phyloP scores from a whole-genome alignment of 202 grass and related monocot genomes.

The Schoenoplectus triqueter region DNA sequence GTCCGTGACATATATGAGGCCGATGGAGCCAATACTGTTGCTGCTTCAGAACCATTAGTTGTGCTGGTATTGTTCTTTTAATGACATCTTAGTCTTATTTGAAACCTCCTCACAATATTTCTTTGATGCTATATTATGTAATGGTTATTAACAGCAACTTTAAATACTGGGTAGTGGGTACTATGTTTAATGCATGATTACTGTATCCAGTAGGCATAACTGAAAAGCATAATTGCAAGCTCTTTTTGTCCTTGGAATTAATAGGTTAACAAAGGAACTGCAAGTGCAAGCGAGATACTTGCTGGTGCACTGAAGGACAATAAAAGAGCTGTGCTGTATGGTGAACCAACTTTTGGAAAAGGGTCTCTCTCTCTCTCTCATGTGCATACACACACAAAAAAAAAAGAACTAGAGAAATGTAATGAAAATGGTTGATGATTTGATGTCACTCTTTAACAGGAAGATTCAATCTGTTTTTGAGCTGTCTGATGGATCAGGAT shows the following conservation, averaged over 20 bases:
- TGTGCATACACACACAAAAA: neutral
- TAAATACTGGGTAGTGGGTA: neutral
- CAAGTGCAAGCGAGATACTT: constrained; percentile 98
- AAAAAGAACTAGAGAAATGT: neutral
- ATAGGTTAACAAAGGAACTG: constrained; percentile 97
- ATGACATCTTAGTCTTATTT: constrained; percentile 5
- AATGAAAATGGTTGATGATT: neutral
- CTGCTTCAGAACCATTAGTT: constrained; percentile 85
- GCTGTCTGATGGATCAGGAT: constrained; percentile 87
- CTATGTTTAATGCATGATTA: neutral
- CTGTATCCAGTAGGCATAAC: neutral
- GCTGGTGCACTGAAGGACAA: constrained; percentile 95
- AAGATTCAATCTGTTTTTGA: constrained; percentile 96
- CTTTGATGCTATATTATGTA: neutral
- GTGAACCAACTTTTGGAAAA: constrained; percentile 95
- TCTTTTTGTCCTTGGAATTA: constrained; percentile 29
- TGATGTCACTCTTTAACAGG: constrained; percentile 41
- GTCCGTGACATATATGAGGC: constrained; percentile 98
- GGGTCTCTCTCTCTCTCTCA: constrained; percentile 49
- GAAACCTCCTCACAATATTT: neutral
- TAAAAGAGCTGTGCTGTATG: constrained; percentile 84
- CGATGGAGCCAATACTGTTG: constrained; percentile 70
- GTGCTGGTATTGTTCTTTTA: constrained; percentile 67
- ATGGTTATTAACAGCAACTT: neutral
- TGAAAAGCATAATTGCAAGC: neutral